Evolutionary conservation across 495 filamentous ascomycete genomes (phyloP).

Genomic region (Penicillium steckii): DNA sequence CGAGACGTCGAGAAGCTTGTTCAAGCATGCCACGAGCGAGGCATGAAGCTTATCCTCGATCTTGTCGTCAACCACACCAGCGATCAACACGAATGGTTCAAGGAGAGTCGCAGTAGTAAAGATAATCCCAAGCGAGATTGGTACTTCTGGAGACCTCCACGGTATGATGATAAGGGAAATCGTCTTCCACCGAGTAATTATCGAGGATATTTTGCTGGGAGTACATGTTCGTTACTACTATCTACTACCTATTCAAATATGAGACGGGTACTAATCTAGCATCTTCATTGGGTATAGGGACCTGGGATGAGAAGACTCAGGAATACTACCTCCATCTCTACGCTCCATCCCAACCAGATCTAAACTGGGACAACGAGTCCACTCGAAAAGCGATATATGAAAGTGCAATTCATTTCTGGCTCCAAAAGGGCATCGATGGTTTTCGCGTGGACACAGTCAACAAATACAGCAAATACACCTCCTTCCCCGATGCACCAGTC

Average conservation of each 20-base stretch:
- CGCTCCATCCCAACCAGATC: conserved; percentile 49
- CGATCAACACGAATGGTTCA: conserved; percentile 56
- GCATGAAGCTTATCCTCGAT: conserved; percentile 55
- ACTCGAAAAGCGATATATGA: conserved; percentile 47
- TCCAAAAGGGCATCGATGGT: conserved; percentile 48
- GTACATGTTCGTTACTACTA: conserved; percentile 30
- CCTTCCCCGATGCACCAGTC: conserved; percentile 44
- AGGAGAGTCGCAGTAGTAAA: conserved; percentile 45
- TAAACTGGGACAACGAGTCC: conserved; percentile 52
- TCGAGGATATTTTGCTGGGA: conserved; percentile 48
- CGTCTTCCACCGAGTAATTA: conserved; percentile 57
- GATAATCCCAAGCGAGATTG: conserved; percentile 50
- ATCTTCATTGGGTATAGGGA: conserved; percentile 11
- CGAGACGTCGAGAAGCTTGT: conserved; percentile 53
- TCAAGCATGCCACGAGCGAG: conserved; percentile 42
- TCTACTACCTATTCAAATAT: neutral
- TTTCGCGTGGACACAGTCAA: conserved; percentile 57
- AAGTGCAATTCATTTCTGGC: conserved; percentile 50
- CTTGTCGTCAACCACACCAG: conserved; percentile 59
- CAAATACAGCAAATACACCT: conserved; percentile 45
- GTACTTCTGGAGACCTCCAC: conserved; percentile 57
- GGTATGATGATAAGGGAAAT: conserved; percentile 44
- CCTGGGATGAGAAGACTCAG: conserved; percentile 47
- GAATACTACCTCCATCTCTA: conserved; percentile 55
- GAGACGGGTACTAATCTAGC: neutral